A percentile compares a stretch with the other conserved stretches of the same genome.
These are phyloP conservation scores for Tolypocladium inflatum DNA, from an alignment of 2,329 filamentous ascomycete species.

Conservation along the genomic window DNA sequence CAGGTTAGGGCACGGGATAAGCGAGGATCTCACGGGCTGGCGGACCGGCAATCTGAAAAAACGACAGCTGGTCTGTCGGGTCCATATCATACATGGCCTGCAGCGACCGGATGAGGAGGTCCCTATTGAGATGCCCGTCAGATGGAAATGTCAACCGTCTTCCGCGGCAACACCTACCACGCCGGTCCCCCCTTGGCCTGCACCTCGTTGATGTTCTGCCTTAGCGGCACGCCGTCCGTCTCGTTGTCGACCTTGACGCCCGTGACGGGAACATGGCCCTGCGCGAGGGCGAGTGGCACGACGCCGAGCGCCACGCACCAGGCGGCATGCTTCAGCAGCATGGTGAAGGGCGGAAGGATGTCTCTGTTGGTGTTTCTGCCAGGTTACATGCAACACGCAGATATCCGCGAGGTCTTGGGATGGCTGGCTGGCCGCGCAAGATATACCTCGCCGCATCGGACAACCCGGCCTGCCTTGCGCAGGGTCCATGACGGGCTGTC, in stretches of 20 bases:
- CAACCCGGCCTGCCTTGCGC: too few relatives aligned
- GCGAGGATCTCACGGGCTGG: not conserved
- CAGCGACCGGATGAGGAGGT: constrained; percentile 39
- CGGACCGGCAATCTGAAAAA: constrained; percentile 39
- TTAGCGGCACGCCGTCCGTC: constrained; percentile 28
- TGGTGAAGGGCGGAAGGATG: constrained; percentile 1
- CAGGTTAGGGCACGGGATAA: constrained; percentile 2
- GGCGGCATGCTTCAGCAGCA: constrained; percentile 11
- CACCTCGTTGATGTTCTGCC: constrained; percentile 38
- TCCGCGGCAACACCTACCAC: constrained; percentile 24
- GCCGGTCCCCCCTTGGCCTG: constrained; percentile 28
- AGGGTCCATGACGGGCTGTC: too few relatives aligned
- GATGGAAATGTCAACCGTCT: not conserved
- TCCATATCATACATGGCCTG: constrained; percentile 29
- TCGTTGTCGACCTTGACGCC: constrained; percentile 28
- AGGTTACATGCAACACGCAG: not conserved
- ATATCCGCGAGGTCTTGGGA: not conserved
- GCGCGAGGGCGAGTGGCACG: constrained; percentile 12
- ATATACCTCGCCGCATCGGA: too few relatives aligned
- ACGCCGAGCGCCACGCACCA: constrained; percentile 15
- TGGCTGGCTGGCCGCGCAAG: not conserved
- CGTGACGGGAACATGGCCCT: constrained; percentile 21
- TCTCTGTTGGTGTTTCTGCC: not conserved
- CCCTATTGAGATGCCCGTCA: constrained; percentile 24
- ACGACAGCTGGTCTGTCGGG: constrained; percentile 34